Base-by-base conservation (phyloP, 768 basidiomycete genomes). In the Mycena pura region DNA sequence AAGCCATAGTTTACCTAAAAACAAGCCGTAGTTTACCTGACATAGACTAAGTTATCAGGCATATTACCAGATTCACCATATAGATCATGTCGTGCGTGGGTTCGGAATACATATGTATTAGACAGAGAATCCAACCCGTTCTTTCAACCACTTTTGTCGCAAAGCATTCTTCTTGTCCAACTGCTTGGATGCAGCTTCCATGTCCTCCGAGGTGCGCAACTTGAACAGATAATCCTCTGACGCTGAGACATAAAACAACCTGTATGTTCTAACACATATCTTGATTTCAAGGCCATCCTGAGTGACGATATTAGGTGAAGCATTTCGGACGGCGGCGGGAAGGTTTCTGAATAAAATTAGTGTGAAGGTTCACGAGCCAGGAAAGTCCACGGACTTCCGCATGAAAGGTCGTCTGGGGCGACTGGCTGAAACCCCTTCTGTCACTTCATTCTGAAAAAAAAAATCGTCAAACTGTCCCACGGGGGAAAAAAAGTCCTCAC, bases 241-340 rank as follows among this genome's bases (percentile, higher is more conserved):
- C 24, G 78, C 70, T 3, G 90, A 78, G 6, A 91, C 90, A 71
- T 87, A 94, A 79, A 95, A 95, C 14, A 94, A 74, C 31, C 89
- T 82, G 72, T 94, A 94, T 9, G 89, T 92, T 58, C 88, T 82
- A 32, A 93, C 82, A 74, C 95, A 96, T 57, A 97, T 85, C 63
- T 90, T 90, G 71, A 93, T 91, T 73, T 93, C 91, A 17, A 96
- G 81, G 3, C 83, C 83, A 29, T 89, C 88, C 34, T 71, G 79
- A 1, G 86, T 80, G 27, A 81, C 67, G 22, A 85, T 76, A 39
- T 85, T 78, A 0, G 82, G 83, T 10, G 73, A 74, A 4, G 70
- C 65, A 11, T 79, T 75, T 17, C 75, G 74, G 11, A 77, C 68
- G 39, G 72, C 67, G 7, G 67, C 62, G 52, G 76, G 74, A 58